Base-by-base conservation (phyloP, 1,139 yeast genomes). In the Magnusiomyces sp. region DNA sequence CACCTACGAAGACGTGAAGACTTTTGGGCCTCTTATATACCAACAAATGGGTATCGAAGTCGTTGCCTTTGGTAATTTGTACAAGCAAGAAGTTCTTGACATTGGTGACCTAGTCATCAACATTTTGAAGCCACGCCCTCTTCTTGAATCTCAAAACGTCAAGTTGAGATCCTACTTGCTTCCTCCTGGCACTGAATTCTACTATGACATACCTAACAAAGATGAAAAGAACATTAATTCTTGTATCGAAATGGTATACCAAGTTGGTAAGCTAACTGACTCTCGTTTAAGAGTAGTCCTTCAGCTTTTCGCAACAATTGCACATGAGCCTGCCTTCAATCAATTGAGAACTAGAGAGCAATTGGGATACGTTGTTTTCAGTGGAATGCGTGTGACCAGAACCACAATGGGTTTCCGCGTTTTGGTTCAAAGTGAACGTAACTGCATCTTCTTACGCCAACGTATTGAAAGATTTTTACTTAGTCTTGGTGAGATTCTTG, bases 321-420 rank as follows among this genome's bases (percentile, higher is more conserved):
- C 84, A 46, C 79, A 77, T 55, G 97, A 90, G 63, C 97, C 97
- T 1, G 85, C 90, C 50, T 92, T 92, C 66, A 83, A 87, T 63
- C 87, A 85, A 56, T 74, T 92, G 51, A 76, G 98, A 66, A 92
- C 98, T 2, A 83, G 87, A 59, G 98, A 92, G 66, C 97, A 92
- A 64, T 72, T 86, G 37, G 95, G 95, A 1, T 86, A 86, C 62
- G 89, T 92, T 53, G 98, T 92, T 0, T 88, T 87, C 63, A 81
- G 94, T 38, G 86, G 95, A 1, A 68, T 77, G 34, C 72, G 83
- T 55, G 73, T 75, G 51, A 77, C 87, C 1, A 76, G 95, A 62
- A 83, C 94, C 10, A 77, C 89, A 1, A 73, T 81, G 58, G 95
- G 95, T 13, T 75, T 83, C 56, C 74, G 95, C 58, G 68, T 92